Base-by-base conservation (phyloP, 176 grass and related monocot species). In the Juncus effusus region DNA sequence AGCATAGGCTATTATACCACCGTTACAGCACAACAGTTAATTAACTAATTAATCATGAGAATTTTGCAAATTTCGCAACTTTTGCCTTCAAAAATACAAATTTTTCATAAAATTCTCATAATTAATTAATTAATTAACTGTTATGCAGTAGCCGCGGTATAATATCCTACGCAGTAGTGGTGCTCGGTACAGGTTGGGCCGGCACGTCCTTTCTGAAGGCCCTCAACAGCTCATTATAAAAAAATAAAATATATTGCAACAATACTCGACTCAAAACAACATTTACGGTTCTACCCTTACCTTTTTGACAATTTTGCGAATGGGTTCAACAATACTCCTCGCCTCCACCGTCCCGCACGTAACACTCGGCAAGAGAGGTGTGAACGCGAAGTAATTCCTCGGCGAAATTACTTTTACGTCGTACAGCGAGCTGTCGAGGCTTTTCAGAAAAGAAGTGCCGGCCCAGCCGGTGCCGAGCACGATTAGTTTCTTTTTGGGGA, bases 381-480 rank as follows among this genome's bases (percentile, higher is more conserved):
- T 96, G 60, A 96, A 96, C 45, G 92, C 85, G 36, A 96, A 96
- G 61, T 96, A 96, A 55, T 96, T 96, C 13, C 92, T 79, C 38
- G 92, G 92, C 10, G 92, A 96, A 47, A 96, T 75, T 61, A 96
- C 85, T 80, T 89, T 86, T 39, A 91, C 92, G 5, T 96, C 92
- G 19, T 96, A 96, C 28, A 55, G 54, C 47, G 87, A 86, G 75
- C 73, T 88, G 56, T 96, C 92, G 6, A 96, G 54, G 69, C 85
- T 81, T 72, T 86, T 91, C 47, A 91, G 51, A 67, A 96, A 91
- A 6, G 92, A 77, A 4, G 92, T 96, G 37, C 87, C 87, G 14
- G 82, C 93, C 93, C 93, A 96, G 15, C 93, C 93, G 28, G 93
- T 96, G n/a, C 93, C 93, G 55, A 96, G 87, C 49, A 97, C 93